Evolutionary conservation across 768 basidiomycete species (phyloP), one percentile per base, ranked within the genome.

Genomic region (Cystofilobasidium ferigula): DNA sequence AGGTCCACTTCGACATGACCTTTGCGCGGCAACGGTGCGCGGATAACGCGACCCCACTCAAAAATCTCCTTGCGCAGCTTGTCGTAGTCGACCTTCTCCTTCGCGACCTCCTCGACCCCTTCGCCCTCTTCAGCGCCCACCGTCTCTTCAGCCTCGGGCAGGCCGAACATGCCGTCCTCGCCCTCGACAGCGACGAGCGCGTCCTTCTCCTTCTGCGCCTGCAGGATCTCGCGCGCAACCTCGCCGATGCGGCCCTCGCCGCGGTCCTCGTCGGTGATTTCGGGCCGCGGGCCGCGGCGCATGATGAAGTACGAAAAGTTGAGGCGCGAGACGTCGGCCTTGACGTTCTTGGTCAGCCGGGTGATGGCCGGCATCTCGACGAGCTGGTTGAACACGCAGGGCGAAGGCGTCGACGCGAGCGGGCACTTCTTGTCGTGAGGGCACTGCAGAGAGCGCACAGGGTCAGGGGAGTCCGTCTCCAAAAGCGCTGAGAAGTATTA

Each of bases 1-100:
- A 85, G 83, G 74, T 98, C 94, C 66, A 98, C 78, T 58, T 92
- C 86, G 69, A 97, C 82, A 75, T 98, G 94, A 0, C 93, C 93
- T 70, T 84, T 86, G 69, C 84, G 84, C 76, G 95, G 95, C 72
- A 95, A 73, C 35, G 95, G 94, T n/a, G 91, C 85, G 70, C 89
- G 87, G 59, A 97, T 82, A 38, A 98, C 81, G 62, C 95, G 83
- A 42, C 94, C 89, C 94, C 94, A 95, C 51, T 79, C 77, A 69
- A 86, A 90, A 14, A 91, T 85, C 75, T 93, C 89, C 32, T 78
- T 77, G 70, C 86, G 79, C 68, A 97, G 75, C 35, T 79, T 77
- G 42, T 78, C 80, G 67, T 83, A 40, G 42, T 59, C 64, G 34
- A 47, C 26, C 48, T 53, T 36, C n/a, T 60, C 54, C 42, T 32